phyloP scores from a whole-genome alignment of 768 basidiomycete genomes.

The Pulveroboletus sp. region DNA sequence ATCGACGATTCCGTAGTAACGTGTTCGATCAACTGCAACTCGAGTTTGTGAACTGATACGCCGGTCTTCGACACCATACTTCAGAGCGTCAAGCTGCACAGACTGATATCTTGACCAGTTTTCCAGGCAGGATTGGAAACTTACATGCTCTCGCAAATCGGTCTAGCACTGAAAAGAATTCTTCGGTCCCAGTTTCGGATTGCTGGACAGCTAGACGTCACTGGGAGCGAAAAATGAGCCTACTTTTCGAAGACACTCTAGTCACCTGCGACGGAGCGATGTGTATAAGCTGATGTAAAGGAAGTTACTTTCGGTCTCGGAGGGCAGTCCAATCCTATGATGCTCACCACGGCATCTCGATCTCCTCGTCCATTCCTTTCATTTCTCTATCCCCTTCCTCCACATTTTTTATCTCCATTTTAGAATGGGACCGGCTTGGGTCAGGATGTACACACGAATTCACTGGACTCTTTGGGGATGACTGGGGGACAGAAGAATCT shows the following conservation, averaged over 20 bases:
- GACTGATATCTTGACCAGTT: not conserved
- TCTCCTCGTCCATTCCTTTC: not conserved
- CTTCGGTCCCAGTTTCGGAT: not conserved
- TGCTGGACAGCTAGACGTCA: too few relatives aligned
- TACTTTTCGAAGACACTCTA: not conserved
- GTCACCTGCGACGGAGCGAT: not conserved
- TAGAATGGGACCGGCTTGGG: not conserved
- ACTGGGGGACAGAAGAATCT: not conserved
- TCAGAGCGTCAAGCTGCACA: not conserved
- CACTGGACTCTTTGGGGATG: not conserved
- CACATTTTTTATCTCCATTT: not conserved
- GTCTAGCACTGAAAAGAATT: not conserved
- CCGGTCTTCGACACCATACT: not conserved
- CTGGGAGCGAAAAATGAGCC: not conserved
- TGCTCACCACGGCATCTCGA: not conserved
- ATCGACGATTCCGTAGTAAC: slow-evolving; percentile 20
- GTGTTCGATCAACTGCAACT: not conserved
- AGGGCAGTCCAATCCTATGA: too few relatives aligned
- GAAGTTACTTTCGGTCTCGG: too few relatives aligned
- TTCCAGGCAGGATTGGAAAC: not conserved
- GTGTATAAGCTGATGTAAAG: not conserved
- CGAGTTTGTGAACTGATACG: slow-evolving; percentile 11
- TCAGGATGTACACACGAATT: not conserved
- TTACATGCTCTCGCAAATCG: not conserved
- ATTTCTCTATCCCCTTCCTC: not conserved